Base-by-base conservation (phyloP, 1,284 basidiomycete species). In the Austropuccinia psidii region DNA sequence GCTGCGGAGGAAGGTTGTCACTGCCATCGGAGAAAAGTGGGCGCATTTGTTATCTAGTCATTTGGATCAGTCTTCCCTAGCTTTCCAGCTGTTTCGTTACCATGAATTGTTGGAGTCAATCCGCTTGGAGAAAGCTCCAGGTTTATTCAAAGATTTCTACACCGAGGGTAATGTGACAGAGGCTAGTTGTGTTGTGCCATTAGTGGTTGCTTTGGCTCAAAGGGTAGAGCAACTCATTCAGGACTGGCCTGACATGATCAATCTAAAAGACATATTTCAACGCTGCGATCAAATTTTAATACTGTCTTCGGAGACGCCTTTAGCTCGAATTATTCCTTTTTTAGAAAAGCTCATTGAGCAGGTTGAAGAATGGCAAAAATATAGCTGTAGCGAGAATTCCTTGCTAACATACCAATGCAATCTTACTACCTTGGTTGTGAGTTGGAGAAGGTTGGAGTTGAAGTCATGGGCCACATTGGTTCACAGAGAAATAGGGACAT, bases 221-320 rank as follows among this genome's bases (percentile, higher is more conserved):
- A 54, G 31, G 45, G 60, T 73, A 15, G 33, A 55, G 17, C 73
- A 65, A 0, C 84, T 98, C 27, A 85, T 90, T 45, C 81, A 83
- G 74, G 89, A 93, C 77, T 98, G 93, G 93, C 95, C 96, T 0
- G 96, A 98, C 76, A 96, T 98, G 80, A 93, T 95, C 88, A 92
- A 97, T 5, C 84, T 98, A 37, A 90, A 89, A 69, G 89, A 97
- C 80, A 85, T 99, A 55, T 83, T 85, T 31, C 86, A 87, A 72
- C 89, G 90, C 29, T 94, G 90, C 78, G 85, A 89, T 43, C 82
- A 84, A 6, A 85, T 95, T 62, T 82, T 93, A 49, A 80, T 83
- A 0, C 83, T 95, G 21, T 84, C 86, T 68, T 82, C 90, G 5
- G 83, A 85, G 57, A 88, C 87, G 76, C 88, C 96, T 0, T 83